These are phyloP conservation scores for Cordyceps fumosorosea DNA, from an alignment of 2,329 filamentous ascomycete genomes.

Conservation along the genomic window DNA sequence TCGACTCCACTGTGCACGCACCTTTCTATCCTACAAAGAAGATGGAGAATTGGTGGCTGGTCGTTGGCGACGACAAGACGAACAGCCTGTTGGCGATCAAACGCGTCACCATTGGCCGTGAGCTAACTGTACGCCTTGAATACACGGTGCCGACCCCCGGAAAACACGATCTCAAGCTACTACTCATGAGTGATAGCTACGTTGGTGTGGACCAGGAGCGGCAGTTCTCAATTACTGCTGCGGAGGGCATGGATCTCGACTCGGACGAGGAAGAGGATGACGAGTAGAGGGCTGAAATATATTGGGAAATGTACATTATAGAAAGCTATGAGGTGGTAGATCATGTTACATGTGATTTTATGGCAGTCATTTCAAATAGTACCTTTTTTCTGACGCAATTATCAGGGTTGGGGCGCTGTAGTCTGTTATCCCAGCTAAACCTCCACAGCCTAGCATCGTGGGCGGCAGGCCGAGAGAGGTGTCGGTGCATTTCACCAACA, in stretches of 20 bases:
- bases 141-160: constrained; percentile 81
- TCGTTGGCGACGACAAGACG: constrained; percentile 86
- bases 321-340: constrained; percentile 2
- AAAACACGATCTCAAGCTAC: constrained; percentile 81
- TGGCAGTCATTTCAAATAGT: background rate
- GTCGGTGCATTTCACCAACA: background rate
- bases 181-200: constrained; percentile 96
- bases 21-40: constrained; percentile 91
- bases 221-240: constrained; percentile 75
- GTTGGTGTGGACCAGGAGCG: constrained; percentile 95
- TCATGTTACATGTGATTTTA: background rate
- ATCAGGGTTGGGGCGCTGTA: background rate
- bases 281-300: constrained; percentile 13
- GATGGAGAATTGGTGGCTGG: constrained; percentile 97
- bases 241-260: constrained; percentile 92
- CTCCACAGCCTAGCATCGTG: constrained; percentile 4
- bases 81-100: constrained; percentile 90
- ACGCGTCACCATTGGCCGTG: constrained; percentile 76
- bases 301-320: constrained; percentile 12
- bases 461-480: background rate
- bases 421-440: background rate
- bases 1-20: constrained; percentile 81
- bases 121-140: constrained; percentile 74
- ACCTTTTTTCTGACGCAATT: background rate
- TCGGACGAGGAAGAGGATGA: constrained; percentile 56